A percentile compares a stretch with the other conserved stretches of the same genome.
phyloP scores from a whole-genome alignment of 768 basidiomycete genomes.

The Tephrocybe sp. region DNA sequence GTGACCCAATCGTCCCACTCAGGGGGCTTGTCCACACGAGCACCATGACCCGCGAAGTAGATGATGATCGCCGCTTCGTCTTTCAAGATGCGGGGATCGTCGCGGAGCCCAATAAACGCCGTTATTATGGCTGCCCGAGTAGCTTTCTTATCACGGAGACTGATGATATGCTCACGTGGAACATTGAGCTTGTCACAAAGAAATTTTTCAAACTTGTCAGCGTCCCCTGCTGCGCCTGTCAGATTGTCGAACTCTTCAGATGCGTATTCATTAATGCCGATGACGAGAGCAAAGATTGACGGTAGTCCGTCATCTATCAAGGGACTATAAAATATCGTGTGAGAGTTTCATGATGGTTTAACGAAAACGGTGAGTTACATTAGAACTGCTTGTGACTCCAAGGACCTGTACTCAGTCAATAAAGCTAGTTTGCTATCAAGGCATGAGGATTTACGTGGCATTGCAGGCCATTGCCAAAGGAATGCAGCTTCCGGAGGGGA shows the following conservation, averaged over 20 bases:
- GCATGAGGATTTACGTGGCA: too few species aligned
- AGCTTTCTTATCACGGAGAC: slow-evolving; percentile 34
- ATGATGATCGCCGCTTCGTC: slow-evolving; percentile 35
- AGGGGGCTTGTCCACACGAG: slow-evolving; percentile 26
- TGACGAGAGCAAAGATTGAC: slow-evolving; percentile 36
- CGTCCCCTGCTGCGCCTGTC: slow-evolving; percentile 35
- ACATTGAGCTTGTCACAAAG: slow-evolving; percentile 27
- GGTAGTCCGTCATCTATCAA: not conserved
- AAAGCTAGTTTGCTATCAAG: too few species aligned
- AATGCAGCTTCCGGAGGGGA: too few species aligned
- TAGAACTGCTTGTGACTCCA: too few species aligned
- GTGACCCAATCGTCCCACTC: slow-evolving; percentile 26
- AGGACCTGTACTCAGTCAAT: too few species aligned
- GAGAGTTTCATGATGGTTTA: not conserved
- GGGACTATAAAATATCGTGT: not conserved
- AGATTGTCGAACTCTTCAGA: slow-evolving; percentile 23
- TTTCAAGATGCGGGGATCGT: slow-evolving; percentile 17
- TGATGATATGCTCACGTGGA: slow-evolving; percentile 29
- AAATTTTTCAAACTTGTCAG: slow-evolving; percentile 33
- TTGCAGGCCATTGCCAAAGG: too few species aligned
- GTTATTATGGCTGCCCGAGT: slow-evolving; percentile 32
- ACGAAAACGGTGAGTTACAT: too few species aligned
- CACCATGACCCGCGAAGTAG: slow-evolving; percentile 46
- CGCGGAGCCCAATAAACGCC: slow-evolving; percentile 23
- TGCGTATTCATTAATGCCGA: slow-evolving; percentile 40